phyloP scores from a whole-genome alignment of 2,329 filamentous ascomycete genomes.

The Alternaria metachromatica region DNA sequence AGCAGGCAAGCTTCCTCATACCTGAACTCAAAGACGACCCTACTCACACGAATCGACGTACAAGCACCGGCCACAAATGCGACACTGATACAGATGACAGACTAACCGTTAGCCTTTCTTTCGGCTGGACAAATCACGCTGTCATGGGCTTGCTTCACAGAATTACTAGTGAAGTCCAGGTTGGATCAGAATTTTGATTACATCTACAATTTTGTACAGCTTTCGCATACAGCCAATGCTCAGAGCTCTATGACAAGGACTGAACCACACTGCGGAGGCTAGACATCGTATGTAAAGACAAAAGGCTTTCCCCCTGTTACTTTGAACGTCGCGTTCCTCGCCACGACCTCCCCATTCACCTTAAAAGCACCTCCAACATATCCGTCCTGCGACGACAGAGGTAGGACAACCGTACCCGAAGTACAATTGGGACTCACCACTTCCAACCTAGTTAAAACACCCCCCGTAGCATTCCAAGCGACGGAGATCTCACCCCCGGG shows the following conservation, averaged over 20 bases:
- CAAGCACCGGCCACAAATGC: not conserved
- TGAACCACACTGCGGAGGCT: not conserved
- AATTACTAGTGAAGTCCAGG: not conserved
- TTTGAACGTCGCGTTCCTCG: not conserved
- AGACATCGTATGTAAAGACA: not conserved
- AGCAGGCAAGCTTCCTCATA: not conserved
- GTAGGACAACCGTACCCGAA: not conserved
- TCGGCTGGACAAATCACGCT: not conserved
- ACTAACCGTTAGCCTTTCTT: not conserved
- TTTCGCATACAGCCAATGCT: accelerated
- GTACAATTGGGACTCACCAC: not conserved
- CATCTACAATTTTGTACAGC: not conserved
- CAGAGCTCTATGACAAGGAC: not conserved
- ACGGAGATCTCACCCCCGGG: not conserved
- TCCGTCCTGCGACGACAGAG: not conserved
- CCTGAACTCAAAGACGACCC: not conserved
- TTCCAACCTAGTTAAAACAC: not conserved
- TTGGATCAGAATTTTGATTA: not conserved
- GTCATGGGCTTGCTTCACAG: not conserved
- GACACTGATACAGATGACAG: accelerated
- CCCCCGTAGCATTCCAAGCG: not conserved
- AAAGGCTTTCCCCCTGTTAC: not conserved
- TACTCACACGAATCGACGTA: not conserved
- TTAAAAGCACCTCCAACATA: not conserved
- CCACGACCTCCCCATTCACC: not conserved